A percentile compares a stretch with the other conserved stretches of the same genome.
These are phyloP conservation scores for Nitzschia putrida DNA, from an alignment of 108 stramenopile genomes.

Conservation along the genomic window DNA sequence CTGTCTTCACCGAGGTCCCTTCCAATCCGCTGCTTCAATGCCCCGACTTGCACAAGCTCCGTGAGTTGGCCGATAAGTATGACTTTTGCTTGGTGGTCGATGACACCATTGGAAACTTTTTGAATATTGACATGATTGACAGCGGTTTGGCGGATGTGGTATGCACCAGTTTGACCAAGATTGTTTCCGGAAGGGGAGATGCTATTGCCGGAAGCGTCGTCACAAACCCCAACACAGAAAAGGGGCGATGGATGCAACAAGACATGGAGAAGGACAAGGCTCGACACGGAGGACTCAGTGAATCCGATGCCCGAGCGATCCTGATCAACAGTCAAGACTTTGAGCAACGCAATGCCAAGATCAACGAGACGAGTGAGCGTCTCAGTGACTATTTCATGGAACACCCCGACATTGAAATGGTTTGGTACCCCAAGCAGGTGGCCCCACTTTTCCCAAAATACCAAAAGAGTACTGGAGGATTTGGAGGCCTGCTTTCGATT, in stretches of 20 bases:
- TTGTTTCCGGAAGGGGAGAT: slow-evolving; percentile 71
- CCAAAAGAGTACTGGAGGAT: slow-evolving; percentile 35
- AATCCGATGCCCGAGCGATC: slow-evolving; percentile 53
- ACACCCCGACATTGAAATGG: slow-evolving; percentile 48
- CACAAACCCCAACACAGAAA: slow-evolving; percentile 49
- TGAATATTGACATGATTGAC: slow-evolving; percentile 61
- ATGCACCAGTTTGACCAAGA: slow-evolving; percentile 65
- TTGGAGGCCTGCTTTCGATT: slow-evolving; percentile 64
- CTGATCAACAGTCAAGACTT: slow-evolving; percentile 51
- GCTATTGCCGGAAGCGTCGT: slow-evolving; percentile 69
- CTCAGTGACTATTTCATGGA: slow-evolving; percentile 50
- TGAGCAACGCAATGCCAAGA: slow-evolving; percentile 46
- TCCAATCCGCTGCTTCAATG: slow-evolving; percentile 71
- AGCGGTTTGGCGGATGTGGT: slow-evolving; percentile 64
- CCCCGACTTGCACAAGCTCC: slow-evolving; percentile 54
- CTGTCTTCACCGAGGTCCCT: slow-evolving; percentile 72
- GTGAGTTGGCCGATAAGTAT: slow-evolving; percentile 52
- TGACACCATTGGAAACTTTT: slow-evolving; percentile 77
- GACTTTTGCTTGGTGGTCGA: slow-evolving; percentile 63
- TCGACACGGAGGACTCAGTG: slow-evolving; percentile 37
- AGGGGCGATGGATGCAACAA: slow-evolving; percentile 54
- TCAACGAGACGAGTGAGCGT: slow-evolving; percentile 60
- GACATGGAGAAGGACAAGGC: slow-evolving; percentile 45
- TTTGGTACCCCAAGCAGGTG: slow-evolving; percentile 64
- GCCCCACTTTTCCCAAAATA: slow-evolving; percentile 27